Conservation (phyloP, 2,329 filamentous ascomycete genomes). For the Neocucurbitaria cava region DNA sequence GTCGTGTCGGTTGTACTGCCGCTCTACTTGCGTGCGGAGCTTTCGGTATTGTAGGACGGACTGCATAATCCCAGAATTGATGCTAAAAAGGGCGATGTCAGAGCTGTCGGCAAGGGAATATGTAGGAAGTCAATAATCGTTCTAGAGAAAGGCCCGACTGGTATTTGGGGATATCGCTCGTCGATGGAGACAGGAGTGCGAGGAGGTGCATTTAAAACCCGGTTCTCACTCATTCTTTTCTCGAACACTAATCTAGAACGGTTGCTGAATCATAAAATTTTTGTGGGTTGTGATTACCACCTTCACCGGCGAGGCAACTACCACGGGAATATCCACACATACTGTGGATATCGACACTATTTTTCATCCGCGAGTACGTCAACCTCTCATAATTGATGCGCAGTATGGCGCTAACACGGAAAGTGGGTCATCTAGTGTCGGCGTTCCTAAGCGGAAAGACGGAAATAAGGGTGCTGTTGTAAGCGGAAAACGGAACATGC, state of each 20-base stretch:
- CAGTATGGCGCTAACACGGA: background rate
- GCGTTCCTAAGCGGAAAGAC: background rate
- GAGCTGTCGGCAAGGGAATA: no score
- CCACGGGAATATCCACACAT: background rate
- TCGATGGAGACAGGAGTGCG: background rate
- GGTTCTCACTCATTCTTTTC: background rate
- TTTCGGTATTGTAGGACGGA: slow-evolving; percentile 34
- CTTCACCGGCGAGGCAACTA: background rate
- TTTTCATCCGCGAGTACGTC: background rate
- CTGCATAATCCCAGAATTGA: slow-evolving; percentile 25
- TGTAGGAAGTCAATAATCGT: background rate
- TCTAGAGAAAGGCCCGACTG: background rate
- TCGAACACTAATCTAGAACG: background rate
- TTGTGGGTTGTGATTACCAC: slow-evolving; percentile 6
- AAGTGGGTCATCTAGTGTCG: background rate
- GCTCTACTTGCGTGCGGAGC: slow-evolving; percentile 20
- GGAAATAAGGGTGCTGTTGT: background rate
- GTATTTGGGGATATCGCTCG: background rate
- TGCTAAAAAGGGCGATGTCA: background rate
- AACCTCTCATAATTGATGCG: background rate
- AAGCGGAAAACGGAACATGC: background rate
- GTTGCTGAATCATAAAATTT: slow-evolving; percentile 10
- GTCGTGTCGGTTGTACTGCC: slow-evolving; percentile 10
- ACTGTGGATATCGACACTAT: background rate
- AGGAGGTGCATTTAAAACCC: background rate